phyloP scores from a whole-genome alignment of 2,329 filamentous ascomycete species.

The Sporothrix dimorphospora region DNA sequence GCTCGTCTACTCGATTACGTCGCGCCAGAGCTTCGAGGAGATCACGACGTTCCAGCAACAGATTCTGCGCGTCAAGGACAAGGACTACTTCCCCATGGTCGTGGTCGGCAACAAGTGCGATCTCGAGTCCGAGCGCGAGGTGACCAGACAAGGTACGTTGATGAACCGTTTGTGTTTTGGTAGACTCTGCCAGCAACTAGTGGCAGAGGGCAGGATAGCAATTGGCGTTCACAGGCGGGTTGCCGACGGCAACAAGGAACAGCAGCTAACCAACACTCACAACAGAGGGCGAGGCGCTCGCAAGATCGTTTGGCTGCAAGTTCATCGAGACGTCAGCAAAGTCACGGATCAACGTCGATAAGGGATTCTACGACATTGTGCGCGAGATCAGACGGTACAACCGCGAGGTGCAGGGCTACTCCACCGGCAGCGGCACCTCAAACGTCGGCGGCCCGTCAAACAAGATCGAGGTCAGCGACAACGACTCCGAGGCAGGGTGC shows the following conservation, averaged over 20 bases:
- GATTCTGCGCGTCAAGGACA: conserved; percentile 97
- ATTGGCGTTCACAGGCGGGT: no score
- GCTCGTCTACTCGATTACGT: conserved; percentile 97
- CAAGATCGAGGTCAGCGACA: conserved; percentile 80
- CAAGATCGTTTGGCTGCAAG: conserved; percentile 88
- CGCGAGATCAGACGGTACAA: conserved; percentile 98
- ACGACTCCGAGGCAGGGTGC: conserved; percentile 72
- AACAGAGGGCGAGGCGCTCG: conserved; percentile 86
- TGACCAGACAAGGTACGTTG: conserved; percentile 83
- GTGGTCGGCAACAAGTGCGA: conserved; percentile 99
- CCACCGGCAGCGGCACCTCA: conserved; percentile 67
- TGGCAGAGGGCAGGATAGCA: no score
- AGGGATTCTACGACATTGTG: conserved; percentile 97
- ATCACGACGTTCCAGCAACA: conserved; percentile 99
- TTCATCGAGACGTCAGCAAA: conserved; percentile 99
- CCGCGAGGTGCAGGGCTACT: conserved; percentile 93
- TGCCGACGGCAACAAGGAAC: no score
- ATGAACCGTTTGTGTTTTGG: neutral
- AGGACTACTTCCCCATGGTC: conserved; percentile 99
- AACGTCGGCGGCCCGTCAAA: conserved; percentile 63
- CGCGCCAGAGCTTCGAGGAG: conserved; percentile 95
- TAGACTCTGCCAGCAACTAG: no score
- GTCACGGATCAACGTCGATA: conserved; percentile 96
- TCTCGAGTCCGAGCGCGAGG: conserved; percentile 88
- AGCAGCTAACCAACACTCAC: conserved; percentile 5